Percentiles rank a stretch among this genome's conserved stretches.
phyloP scores from a whole-genome alignment of 139 green algal genomes.

The Chlamydomonas urium region DNA sequence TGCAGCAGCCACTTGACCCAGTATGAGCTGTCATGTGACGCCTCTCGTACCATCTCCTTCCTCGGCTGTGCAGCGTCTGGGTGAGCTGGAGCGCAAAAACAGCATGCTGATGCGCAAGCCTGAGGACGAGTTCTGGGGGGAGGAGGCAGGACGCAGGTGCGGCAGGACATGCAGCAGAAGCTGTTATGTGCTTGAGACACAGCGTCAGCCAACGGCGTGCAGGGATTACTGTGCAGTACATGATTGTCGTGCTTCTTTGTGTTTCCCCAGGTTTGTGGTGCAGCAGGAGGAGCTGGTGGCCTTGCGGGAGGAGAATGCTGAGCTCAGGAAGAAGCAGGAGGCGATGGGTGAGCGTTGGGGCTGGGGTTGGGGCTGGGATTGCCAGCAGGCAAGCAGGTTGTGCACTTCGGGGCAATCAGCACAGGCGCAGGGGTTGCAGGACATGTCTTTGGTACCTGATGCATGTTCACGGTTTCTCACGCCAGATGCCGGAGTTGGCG shows the following conservation, averaged over 20 bases:
- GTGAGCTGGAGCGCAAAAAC: slow-evolving; percentile 29
- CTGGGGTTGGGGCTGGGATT: too few relatives aligned
- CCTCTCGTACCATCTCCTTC: too few relatives aligned
- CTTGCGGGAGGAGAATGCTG: slow-evolving; percentile 41
- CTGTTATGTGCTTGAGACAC: too few relatives aligned
- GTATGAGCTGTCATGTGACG: too few relatives aligned
- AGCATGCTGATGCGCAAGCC: slow-evolving; percentile 15
- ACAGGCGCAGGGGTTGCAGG: too few relatives aligned
- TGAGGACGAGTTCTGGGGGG: slow-evolving; percentile 50
- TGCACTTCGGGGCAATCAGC: too few relatives aligned
- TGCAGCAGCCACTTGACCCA: slow-evolving; percentile 6
- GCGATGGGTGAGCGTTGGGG: too few relatives aligned
- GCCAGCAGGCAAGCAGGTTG: too few relatives aligned
- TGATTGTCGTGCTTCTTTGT: background rate
- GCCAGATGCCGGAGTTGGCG: background rate
- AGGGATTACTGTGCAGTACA: too few relatives aligned
- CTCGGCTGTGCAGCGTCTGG: too few relatives aligned
- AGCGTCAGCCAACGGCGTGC: too few relatives aligned
- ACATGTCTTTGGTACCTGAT: too few relatives aligned
- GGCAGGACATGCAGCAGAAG: slow-evolving; percentile 12
- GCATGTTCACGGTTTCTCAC: background rate
- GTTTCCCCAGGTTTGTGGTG: slow-evolving; percentile 37
- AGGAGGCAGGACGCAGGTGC: slow-evolving; percentile 43
- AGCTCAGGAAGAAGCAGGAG: slow-evolving; percentile 33
- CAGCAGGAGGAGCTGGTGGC: slow-evolving; percentile 66